Conservation (phyloP, 2,329 filamentous ascomycete species). For the Aspergillus ruber region DNA sequence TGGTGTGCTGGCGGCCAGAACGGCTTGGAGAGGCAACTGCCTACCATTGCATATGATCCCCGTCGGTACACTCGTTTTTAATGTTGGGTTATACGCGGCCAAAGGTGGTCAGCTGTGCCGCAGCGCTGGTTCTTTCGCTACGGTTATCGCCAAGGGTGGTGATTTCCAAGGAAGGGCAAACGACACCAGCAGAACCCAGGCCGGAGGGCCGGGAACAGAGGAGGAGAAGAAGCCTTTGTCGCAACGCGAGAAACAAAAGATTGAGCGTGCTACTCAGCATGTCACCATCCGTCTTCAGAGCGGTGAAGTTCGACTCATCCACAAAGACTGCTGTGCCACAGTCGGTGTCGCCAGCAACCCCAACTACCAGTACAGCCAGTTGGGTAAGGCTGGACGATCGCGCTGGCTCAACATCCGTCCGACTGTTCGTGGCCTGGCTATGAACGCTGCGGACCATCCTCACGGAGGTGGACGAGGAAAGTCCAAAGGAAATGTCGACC, state of each 20-base stretch:
- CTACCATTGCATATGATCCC: slow-evolving; percentile 93
- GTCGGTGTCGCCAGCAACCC: slow-evolving; percentile 92
- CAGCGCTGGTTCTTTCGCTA: slow-evolving; percentile 86
- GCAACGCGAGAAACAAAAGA: slow-evolving; percentile 33
- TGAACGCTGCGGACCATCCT: slow-evolving; percentile 98
- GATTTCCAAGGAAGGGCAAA: slow-evolving; percentile 42
- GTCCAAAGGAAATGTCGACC: slow-evolving; percentile 95
- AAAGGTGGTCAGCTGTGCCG: slow-evolving; percentile 85
- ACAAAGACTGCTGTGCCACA: slow-evolving; percentile 88
- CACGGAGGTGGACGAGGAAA: slow-evolving; percentile 99
- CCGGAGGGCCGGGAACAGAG: slow-evolving; percentile 27
- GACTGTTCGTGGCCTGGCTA: slow-evolving; percentile 92
- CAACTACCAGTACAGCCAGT: slow-evolving; percentile 79
- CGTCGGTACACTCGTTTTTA: slow-evolving; percentile 86
- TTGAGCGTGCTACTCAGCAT: slow-evolving; percentile 62
- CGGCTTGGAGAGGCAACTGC: slow-evolving; percentile 90
- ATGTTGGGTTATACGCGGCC: slow-evolving; percentile 67
- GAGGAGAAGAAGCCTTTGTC: slow-evolving; percentile 29
- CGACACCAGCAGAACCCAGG: slow-evolving; percentile 28
- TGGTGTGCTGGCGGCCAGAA: slow-evolving; percentile 91
- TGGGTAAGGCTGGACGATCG: slow-evolving; percentile 91
- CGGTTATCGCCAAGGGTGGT: slow-evolving; percentile 78
- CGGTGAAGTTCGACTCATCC: slow-evolving; percentile 83
- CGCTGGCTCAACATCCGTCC: slow-evolving; percentile 92
- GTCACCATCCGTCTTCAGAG: slow-evolving; percentile 84